Evolutionary conservation across 2,329 filamentous ascomycete genomes (phyloP), one percentile per base, ranked within the genome.

Genomic region (Fusarium sarcochroum): DNA sequence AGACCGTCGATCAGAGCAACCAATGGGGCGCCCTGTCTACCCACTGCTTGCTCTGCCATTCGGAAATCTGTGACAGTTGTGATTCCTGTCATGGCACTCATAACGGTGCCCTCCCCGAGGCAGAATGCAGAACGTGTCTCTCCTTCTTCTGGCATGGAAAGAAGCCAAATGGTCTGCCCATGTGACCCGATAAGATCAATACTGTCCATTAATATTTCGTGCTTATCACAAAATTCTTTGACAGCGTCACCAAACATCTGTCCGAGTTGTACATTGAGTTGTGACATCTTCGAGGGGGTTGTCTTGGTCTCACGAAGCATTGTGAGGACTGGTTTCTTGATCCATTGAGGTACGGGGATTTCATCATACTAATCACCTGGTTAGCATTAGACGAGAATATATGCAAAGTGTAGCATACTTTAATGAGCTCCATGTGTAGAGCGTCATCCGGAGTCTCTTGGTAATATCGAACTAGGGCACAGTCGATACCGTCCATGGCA

Each of bases 41-140:
- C 84, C n/a, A 82, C 83, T 6, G 85, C 84, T 76, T 86, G 84
- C 66, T 89, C 86, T n/a, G 80, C 81, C 50, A 88, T 78, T 7
- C 86, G 79, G 71, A 89, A 88, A 68, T 89, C 86, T 6, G 86
- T 88, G 41, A 89, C 84, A 3, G 85, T 83, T 5, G 85, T 89
- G 68, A 88, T 81, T 4, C 85, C 85, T 0, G 85, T 88, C 21
- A 84, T 81, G 1, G 82, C 78, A 40, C 85, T 84, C 14, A 89
- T 80, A 64, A 87, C 80, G 6, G 82, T 80, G 17, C 86, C 86
- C 71, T 89, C 87, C 11, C 83, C 85, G 83, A 87, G 86, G 3
- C 83, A 86, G 49, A 87, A 76, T 18, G 84, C 82, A 47, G 81
- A 83, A 40, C 80, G 80, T 27, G 79, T 81, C 58, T 85, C 80